Evolutionary conservation across 2,329 filamentous ascomycete species (phyloP).

Genomic region (Scytalidium lignicola): DNA sequence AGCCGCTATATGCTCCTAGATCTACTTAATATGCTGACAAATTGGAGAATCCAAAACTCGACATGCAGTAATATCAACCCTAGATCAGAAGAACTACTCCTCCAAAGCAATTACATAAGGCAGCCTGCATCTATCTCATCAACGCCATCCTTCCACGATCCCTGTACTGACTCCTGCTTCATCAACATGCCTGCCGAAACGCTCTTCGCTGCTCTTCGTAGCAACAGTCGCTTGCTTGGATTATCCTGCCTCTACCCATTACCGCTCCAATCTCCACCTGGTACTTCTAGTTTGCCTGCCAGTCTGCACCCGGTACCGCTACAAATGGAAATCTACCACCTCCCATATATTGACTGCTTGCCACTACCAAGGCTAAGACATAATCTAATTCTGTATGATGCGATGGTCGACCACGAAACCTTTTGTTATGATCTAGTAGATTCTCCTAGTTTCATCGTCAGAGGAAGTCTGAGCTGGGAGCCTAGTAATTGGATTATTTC

Average conservation of each 20-base stretch:
- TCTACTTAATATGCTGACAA: no score
- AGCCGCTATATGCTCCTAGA: no score
- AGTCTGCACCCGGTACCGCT: constrained; percentile 6
- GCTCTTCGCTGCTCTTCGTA: constrained; percentile 9
- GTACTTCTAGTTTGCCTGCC: constrained; percentile 2
- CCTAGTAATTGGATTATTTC: background rate
- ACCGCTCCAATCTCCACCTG: constrained; percentile 1
- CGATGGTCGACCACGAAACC: background rate
- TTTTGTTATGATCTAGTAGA: constrained; percentile 1
- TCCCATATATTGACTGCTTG: constrained; percentile 14
- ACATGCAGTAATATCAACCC: no score
- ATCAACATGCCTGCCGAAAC: background rate
- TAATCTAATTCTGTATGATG: constrained; percentile 8
- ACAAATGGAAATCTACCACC: constrained; percentile 9
- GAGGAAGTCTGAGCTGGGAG: constrained; percentile 2
- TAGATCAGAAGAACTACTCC: no score
- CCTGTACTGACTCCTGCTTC: constrained; percentile 3
- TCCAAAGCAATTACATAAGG: background rate
- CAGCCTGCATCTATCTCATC: background rate
- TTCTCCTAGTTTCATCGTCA: constrained; percentile 2
- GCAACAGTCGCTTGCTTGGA: constrained; percentile 12
- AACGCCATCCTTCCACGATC: constrained; percentile 1
- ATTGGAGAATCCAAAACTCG: no score
- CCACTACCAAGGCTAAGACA: constrained; percentile 9
- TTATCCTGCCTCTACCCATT: constrained; percentile 7